phyloP scores from a whole-genome alignment of 2,329 filamentous ascomycete genomes.

The Parastagonospora avenae region DNA sequence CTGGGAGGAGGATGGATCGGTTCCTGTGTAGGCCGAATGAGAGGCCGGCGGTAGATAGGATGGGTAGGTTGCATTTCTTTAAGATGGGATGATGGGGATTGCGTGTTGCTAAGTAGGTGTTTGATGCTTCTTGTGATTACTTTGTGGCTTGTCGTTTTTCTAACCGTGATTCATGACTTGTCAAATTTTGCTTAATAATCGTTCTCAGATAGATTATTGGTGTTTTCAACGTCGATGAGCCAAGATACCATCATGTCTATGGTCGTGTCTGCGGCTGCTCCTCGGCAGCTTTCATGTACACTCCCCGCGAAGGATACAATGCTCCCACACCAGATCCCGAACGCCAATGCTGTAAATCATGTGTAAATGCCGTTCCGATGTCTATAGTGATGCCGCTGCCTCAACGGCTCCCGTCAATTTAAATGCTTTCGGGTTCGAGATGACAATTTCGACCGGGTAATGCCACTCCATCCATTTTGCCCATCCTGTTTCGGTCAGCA shows the following conservation, averaged over 20 bases:
- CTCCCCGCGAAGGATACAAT: background rate
- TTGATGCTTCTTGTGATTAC: no score
- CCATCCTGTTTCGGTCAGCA: conserved; percentile 69
- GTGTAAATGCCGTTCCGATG: background rate
- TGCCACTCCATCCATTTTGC: conserved; percentile 93
- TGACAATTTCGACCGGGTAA: conserved; percentile 76
- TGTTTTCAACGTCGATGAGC: no score
- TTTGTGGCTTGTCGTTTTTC: no score
- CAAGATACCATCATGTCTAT: no score
- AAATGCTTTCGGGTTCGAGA: conserved; percentile 54
- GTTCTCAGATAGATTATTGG: no score
- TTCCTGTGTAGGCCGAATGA: background rate
- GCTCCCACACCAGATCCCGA: background rate
- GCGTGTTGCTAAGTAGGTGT: no score
- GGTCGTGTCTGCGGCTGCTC: background rate
- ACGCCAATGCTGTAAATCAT: background rate
- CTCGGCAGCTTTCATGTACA: background rate
- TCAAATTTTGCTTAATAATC: no score
- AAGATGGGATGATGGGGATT: no score
- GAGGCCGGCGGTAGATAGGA: conserved; percentile 2
- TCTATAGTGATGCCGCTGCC: conserved; percentile 52
- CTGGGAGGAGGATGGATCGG: background rate
- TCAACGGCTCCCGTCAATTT: conserved; percentile 54
- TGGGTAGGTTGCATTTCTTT: conserved; percentile 4
- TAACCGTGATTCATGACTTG: no score